Percentiles rank a stretch among this genome's conserved stretches.
phyloP scores from a whole-genome alignment of 352 stramenopile species.

The Saprolegnia diclina region DNA sequence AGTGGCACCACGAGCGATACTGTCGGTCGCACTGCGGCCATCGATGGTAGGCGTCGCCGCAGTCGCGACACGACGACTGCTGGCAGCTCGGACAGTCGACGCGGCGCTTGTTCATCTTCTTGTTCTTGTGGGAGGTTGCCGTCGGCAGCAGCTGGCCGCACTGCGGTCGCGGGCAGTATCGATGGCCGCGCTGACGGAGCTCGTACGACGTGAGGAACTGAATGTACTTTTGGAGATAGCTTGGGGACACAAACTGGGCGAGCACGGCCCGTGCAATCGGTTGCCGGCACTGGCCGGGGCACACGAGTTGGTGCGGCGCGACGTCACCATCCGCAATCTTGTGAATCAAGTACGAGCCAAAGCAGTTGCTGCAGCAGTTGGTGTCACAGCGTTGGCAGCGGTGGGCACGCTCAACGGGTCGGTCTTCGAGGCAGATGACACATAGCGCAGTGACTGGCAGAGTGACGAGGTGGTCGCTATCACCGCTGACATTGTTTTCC shows the following conservation, averaged over 20 bases:
- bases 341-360: background rate
- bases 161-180: slow-evolving; percentile 21
- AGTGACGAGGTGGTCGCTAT: no score
- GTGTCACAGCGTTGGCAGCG: background rate
- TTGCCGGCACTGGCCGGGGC: background rate
- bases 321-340: slow-evolving; percentile 2
- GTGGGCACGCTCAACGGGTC: background rate
- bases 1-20: slow-evolving; percentile 13
- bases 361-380: background rate
- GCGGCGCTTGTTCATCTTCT: background rate
- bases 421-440: background rate
- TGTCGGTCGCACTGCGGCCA: slow-evolving; percentile 2
- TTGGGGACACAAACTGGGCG: no score
- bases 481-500: no score
- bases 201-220: slow-evolving; percentile 14
- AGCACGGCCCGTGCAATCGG: background rate
- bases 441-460: no score
- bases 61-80: slow-evolving; percentile 22
- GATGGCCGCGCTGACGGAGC: background rate
- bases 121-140: background rate
- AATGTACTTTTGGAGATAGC: slow-evolving; percentile 21
- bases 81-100: slow-evolving; percentile 11
- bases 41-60: slow-evolving; percentile 13
- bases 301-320: slow-evolving; percentile 1
- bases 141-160: slow-evolving; percentile 2